Percentiles rank a stretch among this genome's conserved stretches.
These are phyloP conservation scores for Candida mesenterica DNA, from an alignment of 1,139 yeast species.

Conservation along the genomic window DNA sequence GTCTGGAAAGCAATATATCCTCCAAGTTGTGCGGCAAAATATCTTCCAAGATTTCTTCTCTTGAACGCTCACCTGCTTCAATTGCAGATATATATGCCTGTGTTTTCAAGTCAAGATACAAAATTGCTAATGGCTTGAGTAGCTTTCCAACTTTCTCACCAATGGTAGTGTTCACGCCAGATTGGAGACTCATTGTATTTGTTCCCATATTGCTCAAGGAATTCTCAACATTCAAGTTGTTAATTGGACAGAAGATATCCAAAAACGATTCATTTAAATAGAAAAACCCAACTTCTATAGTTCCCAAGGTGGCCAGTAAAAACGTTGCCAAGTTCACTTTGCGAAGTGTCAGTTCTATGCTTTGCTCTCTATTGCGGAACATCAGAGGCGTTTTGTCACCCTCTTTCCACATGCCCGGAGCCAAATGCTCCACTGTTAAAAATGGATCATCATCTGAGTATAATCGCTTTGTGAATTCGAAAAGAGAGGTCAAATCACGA, in stretches of 20 bases:
- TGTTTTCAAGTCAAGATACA: conserved; percentile 84
- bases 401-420: conserved; percentile 67
- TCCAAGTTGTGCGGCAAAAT: conserved; percentile 71
- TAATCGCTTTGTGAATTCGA: conserved; percentile 67
- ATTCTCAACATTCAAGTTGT: conserved; percentile 42
- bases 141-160: conserved; percentile 57
- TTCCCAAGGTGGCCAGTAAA: conserved; percentile 78
- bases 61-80: conserved; percentile 67
- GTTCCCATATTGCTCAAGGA: conserved; percentile 40
- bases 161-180: conserved; percentile 36
- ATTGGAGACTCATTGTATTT: conserved; percentile 34
- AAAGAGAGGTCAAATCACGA: conserved; percentile 67
- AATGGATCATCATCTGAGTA: conserved; percentile 70
- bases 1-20: conserved; percentile 47
- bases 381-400: conserved; percentile 59
- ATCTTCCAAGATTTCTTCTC: conserved; percentile 69
- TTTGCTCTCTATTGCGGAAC: conserved; percentile 59
- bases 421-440: conserved; percentile 56
- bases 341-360: conserved; percentile 67
- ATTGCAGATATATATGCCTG: conserved; percentile 92
- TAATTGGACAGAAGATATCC: conserved; percentile 76
- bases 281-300: conserved; percentile 83
- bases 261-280: conserved; percentile 80
- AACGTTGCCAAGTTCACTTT: conserved; percentile 88
- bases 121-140: conserved; percentile 73